phyloP scores from a whole-genome alignment of 2,329 filamentous ascomycete genomes.

The Calycina herbarum region DNA sequence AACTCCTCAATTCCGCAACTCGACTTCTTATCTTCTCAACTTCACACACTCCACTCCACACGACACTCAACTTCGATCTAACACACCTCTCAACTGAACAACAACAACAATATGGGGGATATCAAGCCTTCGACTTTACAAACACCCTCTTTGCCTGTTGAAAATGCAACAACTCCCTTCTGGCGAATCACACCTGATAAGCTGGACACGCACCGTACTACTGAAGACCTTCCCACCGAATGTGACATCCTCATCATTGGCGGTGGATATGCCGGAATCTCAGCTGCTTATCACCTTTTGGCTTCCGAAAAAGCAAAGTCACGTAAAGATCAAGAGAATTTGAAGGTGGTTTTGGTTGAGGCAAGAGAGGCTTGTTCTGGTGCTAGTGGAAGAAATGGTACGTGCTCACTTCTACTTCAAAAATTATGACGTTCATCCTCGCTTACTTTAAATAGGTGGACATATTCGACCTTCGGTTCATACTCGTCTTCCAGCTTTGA shows the following conservation, averaged over 20 bases:
- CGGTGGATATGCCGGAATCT: slow-evolving; percentile 26
- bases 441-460: slow-evolving; percentile 37
- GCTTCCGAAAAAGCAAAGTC: slow-evolving; percentile 13
- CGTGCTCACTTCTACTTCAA: background rate
- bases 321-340: background rate
- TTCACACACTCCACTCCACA: no score
- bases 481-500: slow-evolving; percentile 38
- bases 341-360: slow-evolving; percentile 42
- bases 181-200: slow-evolving; percentile 24
- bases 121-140: background rate
- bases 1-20: background rate
- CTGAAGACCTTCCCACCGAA: slow-evolving; percentile 20
- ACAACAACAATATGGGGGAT: background rate
- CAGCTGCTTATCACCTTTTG: slow-evolving; percentile 24
- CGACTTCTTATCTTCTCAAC: no score
- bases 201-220: slow-evolving; percentile 25
- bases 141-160: slow-evolving; percentile 17
- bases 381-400: slow-evolving; percentile 46
- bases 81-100: background rate
- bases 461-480: slow-evolving; percentile 46
- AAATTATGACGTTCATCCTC: background rate
- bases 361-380: slow-evolving; percentile 41
- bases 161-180: slow-evolving; percentile 21
- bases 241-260: slow-evolving; percentile 34
- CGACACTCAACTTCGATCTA: no score